phyloP scores from a whole-genome alignment of 1,139 yeast genomes.

The Blastobotrys apis region DNA sequence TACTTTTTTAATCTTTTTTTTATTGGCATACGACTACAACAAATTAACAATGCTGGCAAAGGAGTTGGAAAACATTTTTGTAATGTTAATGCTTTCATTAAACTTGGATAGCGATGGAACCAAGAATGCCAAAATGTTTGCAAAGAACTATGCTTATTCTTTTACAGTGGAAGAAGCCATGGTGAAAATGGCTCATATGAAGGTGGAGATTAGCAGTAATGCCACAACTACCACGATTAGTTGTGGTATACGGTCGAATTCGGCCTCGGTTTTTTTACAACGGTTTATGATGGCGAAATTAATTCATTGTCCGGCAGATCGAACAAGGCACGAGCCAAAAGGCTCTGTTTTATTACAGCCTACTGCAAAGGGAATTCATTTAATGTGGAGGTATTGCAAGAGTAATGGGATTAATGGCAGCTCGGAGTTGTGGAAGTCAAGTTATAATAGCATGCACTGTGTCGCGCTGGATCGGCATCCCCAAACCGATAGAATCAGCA shows the following conservation, averaged over 20 bases:
- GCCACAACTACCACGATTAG: conserved; percentile 49
- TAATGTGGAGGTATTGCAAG: conserved; percentile 57
- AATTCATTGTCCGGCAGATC: conserved; percentile 70
- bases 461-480: conserved; percentile 65
- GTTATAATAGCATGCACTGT: conserved; percentile 67
- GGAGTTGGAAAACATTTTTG: conserved; percentile 24
- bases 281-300: conserved; percentile 63
- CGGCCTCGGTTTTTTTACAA: conserved; percentile 44
- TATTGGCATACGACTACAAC: background rate
- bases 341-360: conserved; percentile 53
- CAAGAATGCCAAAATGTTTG: conserved; percentile 36
- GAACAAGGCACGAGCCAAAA: conserved; percentile 33
- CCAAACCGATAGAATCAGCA: conserved; percentile 55
- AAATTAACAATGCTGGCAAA: conserved; percentile 10
- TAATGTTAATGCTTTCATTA: conserved; percentile 51
- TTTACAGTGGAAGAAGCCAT: conserved; percentile 55
- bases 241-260: conserved; percentile 54
- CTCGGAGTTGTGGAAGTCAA: conserved; percentile 40
- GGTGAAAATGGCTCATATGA: conserved; percentile 46
- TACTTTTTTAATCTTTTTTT: background rate
- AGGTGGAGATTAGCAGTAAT: conserved; percentile 45
- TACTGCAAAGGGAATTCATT: conserved; percentile 84
- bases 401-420: conserved; percentile 46
- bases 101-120: conserved; percentile 38
- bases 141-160: conserved; percentile 45